A percentile compares a stretch with the other conserved stretches of the same genome.
Evolutionary conservation across 2,329 filamentous ascomycete genomes (phyloP).

Genomic region (Scytalidium sp.): DNA sequence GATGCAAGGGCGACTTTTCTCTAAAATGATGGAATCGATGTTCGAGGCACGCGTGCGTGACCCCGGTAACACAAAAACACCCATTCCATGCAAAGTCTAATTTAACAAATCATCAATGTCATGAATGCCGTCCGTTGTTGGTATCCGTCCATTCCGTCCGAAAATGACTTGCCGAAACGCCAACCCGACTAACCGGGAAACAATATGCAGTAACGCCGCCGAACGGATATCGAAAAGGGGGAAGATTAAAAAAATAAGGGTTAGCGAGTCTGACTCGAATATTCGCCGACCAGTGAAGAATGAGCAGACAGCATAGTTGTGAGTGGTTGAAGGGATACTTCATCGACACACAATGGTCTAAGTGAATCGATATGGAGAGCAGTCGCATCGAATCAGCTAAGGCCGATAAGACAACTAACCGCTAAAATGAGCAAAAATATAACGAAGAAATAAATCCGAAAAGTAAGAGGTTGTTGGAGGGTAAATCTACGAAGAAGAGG

Average conservation of each 20-base stretch:
- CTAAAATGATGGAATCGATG: not conserved
- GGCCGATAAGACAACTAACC: not conserved
- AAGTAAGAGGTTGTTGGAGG: not conserved
- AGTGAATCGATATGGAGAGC: not conserved
- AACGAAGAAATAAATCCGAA: constrained; percentile 3
- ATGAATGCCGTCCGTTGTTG: not conserved
- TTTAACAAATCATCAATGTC: not conserved
- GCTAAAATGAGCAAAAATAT: constrained; percentile 2
- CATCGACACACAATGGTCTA: not conserved
- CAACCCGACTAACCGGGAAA: not conserved
- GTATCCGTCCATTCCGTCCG: not conserved
- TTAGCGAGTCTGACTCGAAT: constrained; percentile 3
- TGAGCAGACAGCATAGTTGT: not conserved
- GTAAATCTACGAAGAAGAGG: not conserved
- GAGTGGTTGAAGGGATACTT: not conserved
- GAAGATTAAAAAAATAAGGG: not conserved
- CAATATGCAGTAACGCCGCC: not conserved
- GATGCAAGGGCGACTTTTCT: not conserved
- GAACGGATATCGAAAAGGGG: not conserved
- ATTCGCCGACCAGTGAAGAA: not conserved
- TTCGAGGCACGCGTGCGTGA: not conserved
- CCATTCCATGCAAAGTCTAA: not conserved
- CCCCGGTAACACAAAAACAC: not conserved
- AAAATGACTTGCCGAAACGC: not conserved
- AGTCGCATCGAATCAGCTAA: not conserved